Evolutionary conservation across 108 stramenopile genomes (phyloP).

Genomic region (Epithemia pelagica): DNA sequence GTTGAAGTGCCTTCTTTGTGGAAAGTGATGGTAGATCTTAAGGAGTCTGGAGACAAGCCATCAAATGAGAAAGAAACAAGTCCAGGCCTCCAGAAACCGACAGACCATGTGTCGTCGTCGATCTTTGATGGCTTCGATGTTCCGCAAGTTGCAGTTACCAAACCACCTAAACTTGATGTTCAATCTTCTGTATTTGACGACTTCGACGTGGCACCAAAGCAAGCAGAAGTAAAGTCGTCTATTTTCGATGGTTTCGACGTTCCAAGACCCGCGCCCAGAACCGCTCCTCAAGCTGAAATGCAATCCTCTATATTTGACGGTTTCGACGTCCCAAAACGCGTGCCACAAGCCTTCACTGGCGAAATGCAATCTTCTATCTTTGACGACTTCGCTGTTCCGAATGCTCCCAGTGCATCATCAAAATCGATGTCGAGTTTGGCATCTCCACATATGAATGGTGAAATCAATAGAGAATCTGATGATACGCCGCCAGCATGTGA

Average conservation of each 20-base stretch:
- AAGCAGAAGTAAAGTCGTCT: conserved; percentile 15
- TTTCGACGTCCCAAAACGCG: conserved; percentile 44
- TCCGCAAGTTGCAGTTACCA: conserved; percentile 1
- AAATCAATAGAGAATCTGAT: not conserved
- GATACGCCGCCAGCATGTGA: not conserved
- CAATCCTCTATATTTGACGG: conserved; percentile 52
- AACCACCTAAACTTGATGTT: conserved; percentile 1
- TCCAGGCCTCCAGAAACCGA: not conserved
- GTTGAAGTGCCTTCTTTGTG: conserved; percentile 54
- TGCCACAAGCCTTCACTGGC: conserved; percentile 24
- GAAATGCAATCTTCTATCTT: conserved; percentile 45
- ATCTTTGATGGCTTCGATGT: conserved; percentile 33
- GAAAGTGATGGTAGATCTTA: conserved; percentile 19
- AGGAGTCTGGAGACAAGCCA: not conserved
- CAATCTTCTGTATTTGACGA: conserved; percentile 52
- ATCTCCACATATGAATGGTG: not conserved
- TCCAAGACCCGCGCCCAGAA: not conserved
- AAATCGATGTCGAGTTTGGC: not conserved
- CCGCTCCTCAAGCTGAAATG: not conserved
- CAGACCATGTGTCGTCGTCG: conserved; percentile 9
- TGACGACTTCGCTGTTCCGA: conserved; percentile 39
- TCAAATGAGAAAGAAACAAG: not conserved
- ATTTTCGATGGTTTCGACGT: conserved; percentile 60
- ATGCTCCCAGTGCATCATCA: too few relatives aligned
- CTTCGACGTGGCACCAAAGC: conserved; percentile 33